A percentile compares a stretch with the other conserved stretches of the same genome.
Evolutionary conservation across 495 filamentous ascomycete species (phyloP).

Genomic region (Staphylotrichum tortipilum): DNA sequence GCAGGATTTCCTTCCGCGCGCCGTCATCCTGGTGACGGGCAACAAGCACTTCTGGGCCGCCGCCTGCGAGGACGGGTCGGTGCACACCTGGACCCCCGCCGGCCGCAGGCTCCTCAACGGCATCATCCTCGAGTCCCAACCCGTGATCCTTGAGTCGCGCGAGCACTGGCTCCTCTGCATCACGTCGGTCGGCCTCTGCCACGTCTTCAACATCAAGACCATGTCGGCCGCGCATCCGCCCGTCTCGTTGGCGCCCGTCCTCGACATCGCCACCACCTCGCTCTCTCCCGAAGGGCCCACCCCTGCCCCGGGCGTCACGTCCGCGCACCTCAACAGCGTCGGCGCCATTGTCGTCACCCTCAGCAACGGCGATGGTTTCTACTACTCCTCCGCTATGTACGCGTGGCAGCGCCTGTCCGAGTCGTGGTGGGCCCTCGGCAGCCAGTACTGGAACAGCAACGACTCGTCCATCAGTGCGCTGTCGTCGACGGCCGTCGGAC

Average conservation of each 20-base stretch:
- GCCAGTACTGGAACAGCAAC: conserved; percentile 97
- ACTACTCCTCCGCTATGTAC: conserved; percentile 72
- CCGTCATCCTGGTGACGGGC: conserved; percentile 77
- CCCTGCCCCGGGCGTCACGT: conserved; percentile 70
- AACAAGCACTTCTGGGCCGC: conserved; percentile 86
- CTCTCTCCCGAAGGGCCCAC: conserved; percentile 63
- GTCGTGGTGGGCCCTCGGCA: conserved; percentile 95
- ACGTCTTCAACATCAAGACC: conserved; percentile 90
- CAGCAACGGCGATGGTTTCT: conserved; percentile 86
- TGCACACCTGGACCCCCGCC: conserved; percentile 93
- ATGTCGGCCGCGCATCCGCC: conserved; percentile 80
- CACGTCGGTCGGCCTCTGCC: conserved; percentile 76
- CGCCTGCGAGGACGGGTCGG: conserved; percentile 85
- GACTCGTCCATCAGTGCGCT: conserved; percentile 73
- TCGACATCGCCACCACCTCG: conserved; percentile 66
- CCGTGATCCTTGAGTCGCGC: conserved; percentile 83
- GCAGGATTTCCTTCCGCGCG: conserved; percentile 84
- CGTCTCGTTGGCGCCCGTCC: conserved; percentile 77
- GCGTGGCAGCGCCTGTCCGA: conserved; percentile 94
- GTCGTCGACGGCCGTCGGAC: conserved; percentile 56
- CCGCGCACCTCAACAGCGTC: conserved; percentile 79
- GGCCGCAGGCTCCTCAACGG: conserved; percentile 77
- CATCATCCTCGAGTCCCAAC: conserved; percentile 80
- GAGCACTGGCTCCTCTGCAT: conserved; percentile 86
- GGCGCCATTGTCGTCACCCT: conserved; percentile 77